A percentile compares a stretch with the other conserved stretches of the same genome.
These are phyloP conservation scores for Trichothecium roseum DNA, from an alignment of 2,329 filamentous ascomycete genomes.

Conservation along the genomic window DNA sequence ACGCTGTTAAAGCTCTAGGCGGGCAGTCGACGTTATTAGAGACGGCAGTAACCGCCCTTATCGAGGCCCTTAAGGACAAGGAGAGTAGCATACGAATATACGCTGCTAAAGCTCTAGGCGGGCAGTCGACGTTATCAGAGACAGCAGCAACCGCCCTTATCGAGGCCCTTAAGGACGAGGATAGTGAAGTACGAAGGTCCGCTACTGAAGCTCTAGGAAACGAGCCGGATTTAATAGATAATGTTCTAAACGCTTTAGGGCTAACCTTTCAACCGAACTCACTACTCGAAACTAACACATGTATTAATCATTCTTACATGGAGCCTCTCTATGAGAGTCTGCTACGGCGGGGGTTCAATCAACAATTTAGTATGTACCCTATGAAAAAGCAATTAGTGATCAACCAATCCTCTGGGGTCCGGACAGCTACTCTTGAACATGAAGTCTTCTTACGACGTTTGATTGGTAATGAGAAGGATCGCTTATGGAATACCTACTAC, in stretches of 20 bases:
- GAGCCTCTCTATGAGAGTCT: conserved; percentile 1
- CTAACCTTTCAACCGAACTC: not conserved
- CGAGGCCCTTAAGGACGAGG: not conserved
- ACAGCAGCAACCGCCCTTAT: not conserved
- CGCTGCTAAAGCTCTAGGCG: conserved; percentile 1
- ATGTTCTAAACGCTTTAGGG: conserved; percentile 1
- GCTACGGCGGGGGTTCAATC: not conserved
- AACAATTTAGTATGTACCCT: conserved; percentile 1
- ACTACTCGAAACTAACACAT: not conserved
- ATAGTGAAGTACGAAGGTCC: not conserved
- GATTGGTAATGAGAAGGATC: not conserved
- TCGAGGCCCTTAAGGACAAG: not conserved
- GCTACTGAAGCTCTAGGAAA: too few relatives aligned
- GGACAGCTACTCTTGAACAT: not conserved
- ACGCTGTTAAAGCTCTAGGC: too few relatives aligned
- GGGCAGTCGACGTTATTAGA: not conserved
- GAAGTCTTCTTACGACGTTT: not conserved
- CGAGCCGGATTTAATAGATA: conserved; percentile 1
- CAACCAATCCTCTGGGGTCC: conserved; percentile 2
- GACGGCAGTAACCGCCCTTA: not conserved
- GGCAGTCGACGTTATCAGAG: conserved; percentile 2
- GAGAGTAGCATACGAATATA: not conserved
- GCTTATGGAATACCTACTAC: not conserved
- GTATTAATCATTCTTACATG: not conserved
- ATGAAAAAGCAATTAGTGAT: not conserved